A percentile compares a stretch with the other conserved stretches of the same genome.
phyloP scores from a whole-genome alignment of 306 rosid species.

The Carpinus fangiana region DNA sequence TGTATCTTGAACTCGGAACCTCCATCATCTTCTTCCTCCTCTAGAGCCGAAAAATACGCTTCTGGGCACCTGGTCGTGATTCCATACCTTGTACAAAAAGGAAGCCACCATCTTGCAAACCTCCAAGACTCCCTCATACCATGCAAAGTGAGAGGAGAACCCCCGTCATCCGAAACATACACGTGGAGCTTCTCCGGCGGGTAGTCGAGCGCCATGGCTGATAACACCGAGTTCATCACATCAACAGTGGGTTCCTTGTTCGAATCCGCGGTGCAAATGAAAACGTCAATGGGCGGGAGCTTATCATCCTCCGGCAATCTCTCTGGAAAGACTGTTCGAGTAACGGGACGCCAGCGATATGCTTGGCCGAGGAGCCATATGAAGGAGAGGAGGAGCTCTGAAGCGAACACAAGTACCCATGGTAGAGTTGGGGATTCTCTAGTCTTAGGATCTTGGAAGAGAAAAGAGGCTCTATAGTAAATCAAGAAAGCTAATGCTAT shows the following conservation, averaged over 20 bases:
- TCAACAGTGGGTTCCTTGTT: slow-evolving; percentile 60
- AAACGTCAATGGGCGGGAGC: slow-evolving; percentile 63
- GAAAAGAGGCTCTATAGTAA: slow-evolving; percentile 47
- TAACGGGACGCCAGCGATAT: slow-evolving; percentile 53
- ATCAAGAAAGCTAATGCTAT: slow-evolving; percentile 50
- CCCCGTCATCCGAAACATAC: slow-evolving; percentile 76
- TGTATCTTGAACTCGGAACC: slow-evolving; percentile 33
- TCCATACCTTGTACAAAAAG: slow-evolving; percentile 51
- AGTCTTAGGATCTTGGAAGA: slow-evolving; percentile 34
- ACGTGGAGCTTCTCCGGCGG: slow-evolving; percentile 68
- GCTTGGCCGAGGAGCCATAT: slow-evolving; percentile 63
- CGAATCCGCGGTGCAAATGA: slow-evolving; percentile 72
- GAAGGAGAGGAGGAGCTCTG: slow-evolving; percentile 63
- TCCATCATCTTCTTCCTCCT: slow-evolving; percentile 25
- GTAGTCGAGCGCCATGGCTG: slow-evolving; percentile 74
- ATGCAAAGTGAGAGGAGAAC: slow-evolving; percentile 49
- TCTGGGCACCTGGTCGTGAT: slow-evolving; percentile 54
- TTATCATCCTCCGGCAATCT: slow-evolving; percentile 53
- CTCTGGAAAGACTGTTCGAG: slow-evolving; percentile 52
- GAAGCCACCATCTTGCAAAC: slow-evolving; percentile 73
- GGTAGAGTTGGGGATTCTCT: slow-evolving; percentile 32
- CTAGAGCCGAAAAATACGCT: slow-evolving; percentile 53
- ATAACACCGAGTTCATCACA: slow-evolving; percentile 73
- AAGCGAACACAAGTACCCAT: slow-evolving; percentile 52
- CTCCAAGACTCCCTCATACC: slow-evolving; percentile 49